These are phyloP conservation scores for Lolium multiflorum DNA, from an alignment of 176 grass and related monocot genomes.

Conservation along the genomic window DNA sequence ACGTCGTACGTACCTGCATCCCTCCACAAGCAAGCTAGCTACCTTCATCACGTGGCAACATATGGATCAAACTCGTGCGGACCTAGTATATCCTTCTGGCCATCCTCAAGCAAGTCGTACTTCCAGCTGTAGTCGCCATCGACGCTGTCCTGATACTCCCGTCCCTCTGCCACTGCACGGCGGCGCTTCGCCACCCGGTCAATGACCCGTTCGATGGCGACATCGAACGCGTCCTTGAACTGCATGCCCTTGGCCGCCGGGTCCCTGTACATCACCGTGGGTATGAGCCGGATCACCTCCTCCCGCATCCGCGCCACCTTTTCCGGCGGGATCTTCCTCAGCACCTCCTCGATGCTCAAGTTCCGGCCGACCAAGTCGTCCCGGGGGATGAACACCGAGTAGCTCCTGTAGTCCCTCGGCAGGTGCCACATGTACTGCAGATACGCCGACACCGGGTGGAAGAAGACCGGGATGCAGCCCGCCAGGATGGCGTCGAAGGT, in stretches of 20 bases:
- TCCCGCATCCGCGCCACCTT: constrained; percentile 25
- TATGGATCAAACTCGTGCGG: constrained; percentile 34
- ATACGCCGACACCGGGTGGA: constrained; percentile 51
- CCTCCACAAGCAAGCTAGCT: too few species aligned
- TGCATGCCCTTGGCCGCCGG: neutral
- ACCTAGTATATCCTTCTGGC: neutral
- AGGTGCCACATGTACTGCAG: constrained; percentile 40
- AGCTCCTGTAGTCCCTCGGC: neutral
- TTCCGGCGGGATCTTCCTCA: neutral
- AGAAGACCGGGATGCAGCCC: constrained; percentile 80
- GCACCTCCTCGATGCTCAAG: constrained; percentile 13
- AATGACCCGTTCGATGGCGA: constrained; percentile 16
- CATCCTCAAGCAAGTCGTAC: constrained; percentile 23
- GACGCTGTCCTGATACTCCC: constrained; percentile 10
- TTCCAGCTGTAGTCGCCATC: constrained; percentile 29
- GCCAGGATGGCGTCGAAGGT: constrained; percentile 73
- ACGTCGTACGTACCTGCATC: too few species aligned
- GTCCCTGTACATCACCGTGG: constrained; percentile 24
- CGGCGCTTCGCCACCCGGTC: constrained; percentile 15
- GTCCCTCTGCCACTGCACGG: neutral
- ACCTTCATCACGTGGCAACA: neutral
- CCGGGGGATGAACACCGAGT: constrained; percentile 35
- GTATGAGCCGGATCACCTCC: constrained; percentile 38
- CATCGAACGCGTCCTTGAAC: constrained; percentile 36
- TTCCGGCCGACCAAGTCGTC: constrained; percentile 11